These are phyloP conservation scores for Pulveroboletus sp. DNA, from an alignment of 768 basidiomycete genomes.

Conservation along the genomic window DNA sequence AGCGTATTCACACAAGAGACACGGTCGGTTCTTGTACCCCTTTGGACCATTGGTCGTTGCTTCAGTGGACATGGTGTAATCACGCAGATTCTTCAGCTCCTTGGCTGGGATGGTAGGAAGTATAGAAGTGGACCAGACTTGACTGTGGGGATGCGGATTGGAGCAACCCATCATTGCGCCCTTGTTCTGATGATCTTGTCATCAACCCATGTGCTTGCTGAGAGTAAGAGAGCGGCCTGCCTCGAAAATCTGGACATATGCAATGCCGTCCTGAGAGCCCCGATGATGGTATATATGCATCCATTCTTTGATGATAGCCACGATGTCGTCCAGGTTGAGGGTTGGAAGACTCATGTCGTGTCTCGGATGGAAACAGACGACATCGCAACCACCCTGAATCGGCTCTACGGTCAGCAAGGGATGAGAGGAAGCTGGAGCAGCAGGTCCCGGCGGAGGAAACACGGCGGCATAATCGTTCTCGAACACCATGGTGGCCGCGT, in stretches of 20 bases:
- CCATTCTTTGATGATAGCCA: conserved; percentile 70
- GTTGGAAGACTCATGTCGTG: conserved; percentile 83
- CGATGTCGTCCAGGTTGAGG: conserved; percentile 53
- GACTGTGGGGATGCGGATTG: conserved; percentile 92
- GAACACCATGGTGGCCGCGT: conserved; percentile 65
- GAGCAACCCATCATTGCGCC: conserved; percentile 94
- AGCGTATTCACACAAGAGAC: conserved; percentile 78
- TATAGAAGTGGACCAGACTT: conserved; percentile 75
- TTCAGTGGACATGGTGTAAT: conserved; percentile 39
- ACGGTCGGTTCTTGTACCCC: conserved; percentile 54
- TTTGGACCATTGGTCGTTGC: conserved; percentile 43
- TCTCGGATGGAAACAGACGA: conserved; percentile 78
- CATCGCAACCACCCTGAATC: conserved; percentile 81
- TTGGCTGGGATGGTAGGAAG: conserved; percentile 66
- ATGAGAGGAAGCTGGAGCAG: conserved; percentile 47
- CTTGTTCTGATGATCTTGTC: conserved; percentile 57
- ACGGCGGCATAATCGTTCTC: conserved; percentile 83
- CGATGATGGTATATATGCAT: conserved; percentile 54
- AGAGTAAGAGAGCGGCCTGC: conserved; percentile 27
- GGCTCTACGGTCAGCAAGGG: conserved; percentile 62
- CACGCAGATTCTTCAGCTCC: conserved; percentile 55
- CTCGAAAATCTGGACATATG: conserved; percentile 89
- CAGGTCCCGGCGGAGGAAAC: conserved; percentile 56
- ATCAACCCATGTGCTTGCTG: not conserved
- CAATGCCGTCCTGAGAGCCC: conserved; percentile 59